phyloP scores from a whole-genome alignment of 306 rosid genomes.

The Quercus cerris region DNA sequence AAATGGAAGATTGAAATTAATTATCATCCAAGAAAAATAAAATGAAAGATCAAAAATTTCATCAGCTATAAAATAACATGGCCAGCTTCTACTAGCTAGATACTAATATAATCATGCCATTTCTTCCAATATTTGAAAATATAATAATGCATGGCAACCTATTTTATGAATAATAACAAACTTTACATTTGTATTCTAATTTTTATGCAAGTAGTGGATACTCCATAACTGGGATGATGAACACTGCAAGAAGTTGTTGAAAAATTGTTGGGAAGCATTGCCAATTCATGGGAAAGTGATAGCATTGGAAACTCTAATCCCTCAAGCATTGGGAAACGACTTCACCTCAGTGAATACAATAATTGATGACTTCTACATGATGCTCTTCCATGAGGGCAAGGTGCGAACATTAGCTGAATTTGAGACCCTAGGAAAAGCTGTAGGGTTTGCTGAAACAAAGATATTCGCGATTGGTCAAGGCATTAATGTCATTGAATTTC shows the following conservation, averaged over 20 bases:
- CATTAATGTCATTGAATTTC: neutral
- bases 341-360: neutral
- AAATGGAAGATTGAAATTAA: too few relatives aligned
- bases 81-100: too few relatives aligned
- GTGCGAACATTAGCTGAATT: neutral
- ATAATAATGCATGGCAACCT: too few relatives aligned
- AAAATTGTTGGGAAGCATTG: conserved; percentile 4
- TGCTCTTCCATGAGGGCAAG: neutral
- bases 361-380: neutral
- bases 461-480: neutral
- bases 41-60: too few relatives aligned
- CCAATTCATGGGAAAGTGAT: conserved; percentile 10
- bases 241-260: neutral
- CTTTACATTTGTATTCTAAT: neutral
- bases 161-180: too few relatives aligned
- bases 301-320: neutral
- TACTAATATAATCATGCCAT: too few relatives aligned
- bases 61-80: too few relatives aligned
- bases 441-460: neutral
- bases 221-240: conserved; percentile 14
- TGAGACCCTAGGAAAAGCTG: neutral
- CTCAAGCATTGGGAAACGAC: neutral
- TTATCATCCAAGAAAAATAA: too few relatives aligned
- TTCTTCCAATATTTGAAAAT: too few relatives aligned
- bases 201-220: neutral